A percentile compares a stretch with the other conserved stretches of the same genome.
Conservation (phyloP, 495 filamentous ascomycete species). For the Aspergillus hancockii region DNA sequence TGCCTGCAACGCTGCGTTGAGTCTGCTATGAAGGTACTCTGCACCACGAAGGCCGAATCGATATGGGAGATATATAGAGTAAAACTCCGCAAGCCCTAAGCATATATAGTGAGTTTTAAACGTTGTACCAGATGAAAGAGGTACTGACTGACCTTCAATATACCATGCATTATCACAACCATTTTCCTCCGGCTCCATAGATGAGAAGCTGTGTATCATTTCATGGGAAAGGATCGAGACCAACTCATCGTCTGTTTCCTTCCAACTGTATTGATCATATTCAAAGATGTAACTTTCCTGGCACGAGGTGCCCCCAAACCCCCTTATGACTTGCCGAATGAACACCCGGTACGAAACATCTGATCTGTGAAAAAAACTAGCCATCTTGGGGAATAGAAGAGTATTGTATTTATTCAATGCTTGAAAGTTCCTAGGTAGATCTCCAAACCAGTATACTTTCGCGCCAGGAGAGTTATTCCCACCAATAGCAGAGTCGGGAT, state of each 20-base stretch:
- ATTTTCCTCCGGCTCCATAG: neutral
- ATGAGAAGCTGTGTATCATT: conserved; percentile 4
- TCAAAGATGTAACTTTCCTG: neutral
- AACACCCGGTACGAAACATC: too few relatives aligned
- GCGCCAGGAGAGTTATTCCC: too few relatives aligned
- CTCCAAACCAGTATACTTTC: too few relatives aligned
- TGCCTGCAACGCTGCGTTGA: neutral
- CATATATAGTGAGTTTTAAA: too few relatives aligned
- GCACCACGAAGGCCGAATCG: neutral
- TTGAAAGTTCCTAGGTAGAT: too few relatives aligned
- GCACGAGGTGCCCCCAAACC: neutral
- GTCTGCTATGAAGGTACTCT: neutral
- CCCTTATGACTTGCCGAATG: neutral
- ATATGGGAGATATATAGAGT: too few relatives aligned
- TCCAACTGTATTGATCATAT: neutral
- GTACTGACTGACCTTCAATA: conserved; percentile 1
- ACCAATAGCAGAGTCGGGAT: too few relatives aligned
- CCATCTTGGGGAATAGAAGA: too few relatives aligned
- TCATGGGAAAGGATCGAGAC: neutral
- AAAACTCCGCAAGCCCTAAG: too few relatives aligned
- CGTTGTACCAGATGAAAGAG: too few relatives aligned
- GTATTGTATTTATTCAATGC: too few relatives aligned
- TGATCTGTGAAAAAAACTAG: too few relatives aligned
- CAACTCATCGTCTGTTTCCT: neutral
- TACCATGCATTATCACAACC: conserved; percentile 4